Evolutionary conservation across 2,329 filamentous ascomycete genomes (phyloP).

Genomic region (Paramyrothecium sp.): DNA sequence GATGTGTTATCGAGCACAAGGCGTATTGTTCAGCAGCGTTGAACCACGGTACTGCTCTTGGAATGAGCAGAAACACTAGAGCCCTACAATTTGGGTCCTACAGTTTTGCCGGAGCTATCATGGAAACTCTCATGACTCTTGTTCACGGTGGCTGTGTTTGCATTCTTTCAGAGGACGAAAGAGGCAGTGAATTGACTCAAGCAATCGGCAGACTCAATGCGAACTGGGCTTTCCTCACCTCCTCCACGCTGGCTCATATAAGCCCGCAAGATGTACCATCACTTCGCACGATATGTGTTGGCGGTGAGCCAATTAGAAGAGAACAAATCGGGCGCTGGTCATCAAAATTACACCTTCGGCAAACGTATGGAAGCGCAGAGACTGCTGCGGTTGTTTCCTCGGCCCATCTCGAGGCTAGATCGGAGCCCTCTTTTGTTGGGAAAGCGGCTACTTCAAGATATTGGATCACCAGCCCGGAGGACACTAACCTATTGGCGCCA

Average conservation of each 20-base stretch:
- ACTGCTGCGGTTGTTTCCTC: neutral
- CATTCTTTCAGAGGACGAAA: slow-evolving; percentile 32
- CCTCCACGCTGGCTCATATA: neutral
- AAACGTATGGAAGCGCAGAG: slow-evolving; percentile 4
- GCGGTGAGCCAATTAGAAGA: slow-evolving; percentile 1
- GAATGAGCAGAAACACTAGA: slow-evolving; percentile 1
- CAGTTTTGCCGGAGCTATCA: slow-evolving; percentile 35
- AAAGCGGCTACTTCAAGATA: slow-evolving; percentile 1
- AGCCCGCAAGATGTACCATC: neutral
- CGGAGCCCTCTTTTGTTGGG: neutral
- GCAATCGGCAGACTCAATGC: neutral
- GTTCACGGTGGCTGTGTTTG: slow-evolving; percentile 37
- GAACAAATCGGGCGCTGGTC: slow-evolving; percentile 17
- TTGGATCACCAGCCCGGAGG: slow-evolving; percentile 16
- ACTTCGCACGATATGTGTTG: slow-evolving; percentile 1
- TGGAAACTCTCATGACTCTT: slow-evolving; percentile 33
- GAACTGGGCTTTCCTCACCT: slow-evolving; percentile 7
- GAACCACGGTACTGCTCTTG: slow-evolving; percentile 6
- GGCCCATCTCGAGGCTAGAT: neutral
- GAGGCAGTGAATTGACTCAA: slow-evolving; percentile 14
- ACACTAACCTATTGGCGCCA: slow-evolving; percentile 12
- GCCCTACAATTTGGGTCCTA: slow-evolving; percentile 27
- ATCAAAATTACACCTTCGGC: slow-evolving; percentile 33
- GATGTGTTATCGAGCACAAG: slow-evolving; percentile 5
- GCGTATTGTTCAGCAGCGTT: slow-evolving; percentile 2